Percentiles rank a stretch among this genome's conserved stretches.
Conservation (phyloP, 2,329 filamentous ascomycete species). For the Fusarium drepaniforme region DNA sequence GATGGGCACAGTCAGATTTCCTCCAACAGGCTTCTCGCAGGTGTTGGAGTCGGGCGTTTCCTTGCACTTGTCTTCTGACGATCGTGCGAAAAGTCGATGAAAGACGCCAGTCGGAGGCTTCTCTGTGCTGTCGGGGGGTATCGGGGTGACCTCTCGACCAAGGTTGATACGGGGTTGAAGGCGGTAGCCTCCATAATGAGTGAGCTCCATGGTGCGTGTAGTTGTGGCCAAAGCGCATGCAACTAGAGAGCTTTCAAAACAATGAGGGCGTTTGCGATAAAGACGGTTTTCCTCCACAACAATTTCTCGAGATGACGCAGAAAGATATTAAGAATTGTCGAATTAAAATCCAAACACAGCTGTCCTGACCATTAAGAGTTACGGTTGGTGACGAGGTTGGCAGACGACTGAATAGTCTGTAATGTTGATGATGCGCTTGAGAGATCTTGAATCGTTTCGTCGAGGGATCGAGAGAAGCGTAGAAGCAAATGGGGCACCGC, state of each 20-base stretch:
- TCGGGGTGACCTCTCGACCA: slow-evolving; percentile 25
- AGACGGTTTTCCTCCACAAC: slow-evolving; percentile 27
- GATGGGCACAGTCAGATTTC: slow-evolving; percentile 72
- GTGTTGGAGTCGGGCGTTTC: slow-evolving; percentile 47
- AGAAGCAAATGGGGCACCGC: slow-evolving; percentile 23
- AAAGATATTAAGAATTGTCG: slow-evolving; percentile 37
- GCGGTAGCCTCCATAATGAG: slow-evolving; percentile 31
- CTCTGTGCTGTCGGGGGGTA: slow-evolving; percentile 10
- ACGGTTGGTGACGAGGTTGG: slow-evolving; percentile 20
- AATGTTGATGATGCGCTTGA: slow-evolving; percentile 25
- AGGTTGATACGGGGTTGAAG: slow-evolving; percentile 46
- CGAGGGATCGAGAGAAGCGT: slow-evolving; percentile 27
- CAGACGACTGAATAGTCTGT: slow-evolving; percentile 24
- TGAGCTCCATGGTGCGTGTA: slow-evolving; percentile 34
- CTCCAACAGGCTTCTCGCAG: slow-evolving; percentile 71
- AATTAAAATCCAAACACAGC: slow-evolving; percentile 34
- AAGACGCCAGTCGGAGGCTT: slow-evolving; percentile 25
- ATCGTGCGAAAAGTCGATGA: slow-evolving; percentile 36
- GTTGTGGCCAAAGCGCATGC: slow-evolving; percentile 23
- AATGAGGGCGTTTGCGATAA: slow-evolving; percentile 14
- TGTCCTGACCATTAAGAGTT: slow-evolving; percentile 40
- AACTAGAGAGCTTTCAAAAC: slow-evolving; percentile 18
- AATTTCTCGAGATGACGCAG: slow-evolving; percentile 10
- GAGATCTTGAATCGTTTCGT: slow-evolving; percentile 38
- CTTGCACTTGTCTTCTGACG: slow-evolving; percentile 33